Evolutionary conservation across 202 grass and related monocot species (phyloP).

Genomic region (Musa balbisiana): DNA sequence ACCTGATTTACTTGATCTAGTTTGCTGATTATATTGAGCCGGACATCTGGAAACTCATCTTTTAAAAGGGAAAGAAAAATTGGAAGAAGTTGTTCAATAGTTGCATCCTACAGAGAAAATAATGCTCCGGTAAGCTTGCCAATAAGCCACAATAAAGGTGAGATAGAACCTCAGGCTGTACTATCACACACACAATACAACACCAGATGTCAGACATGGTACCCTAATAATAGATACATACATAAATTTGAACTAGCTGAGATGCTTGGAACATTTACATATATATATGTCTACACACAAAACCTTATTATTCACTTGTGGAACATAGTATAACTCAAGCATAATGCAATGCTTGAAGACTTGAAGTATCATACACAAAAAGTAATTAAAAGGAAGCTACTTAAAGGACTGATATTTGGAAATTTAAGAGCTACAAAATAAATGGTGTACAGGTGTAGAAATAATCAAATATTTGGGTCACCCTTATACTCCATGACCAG

Average conservation of each 20-base stretch:
- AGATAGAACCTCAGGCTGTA: neutral
- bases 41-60: slow-evolving; percentile 97
- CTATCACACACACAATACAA: neutral
- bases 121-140: neutral
- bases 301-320: neutral
- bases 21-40: slow-evolving; percentile 98
- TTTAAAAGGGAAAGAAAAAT: slow-evolving; percentile 99
- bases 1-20: slow-evolving; percentile 99
- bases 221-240: neutral
- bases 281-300: neutral
- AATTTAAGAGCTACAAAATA: neutral
- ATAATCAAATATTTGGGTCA: neutral
- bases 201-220: neutral
- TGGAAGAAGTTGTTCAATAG: slow-evolving; percentile 90
- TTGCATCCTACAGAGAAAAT: slow-evolving; percentile 53
- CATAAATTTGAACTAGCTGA: neutral
- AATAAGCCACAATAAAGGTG: neutral
- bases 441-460: neutral
- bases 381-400: neutral
- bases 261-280: no score
- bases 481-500: no score
- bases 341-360: neutral
- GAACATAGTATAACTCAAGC: neutral
- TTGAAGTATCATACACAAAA: neutral
- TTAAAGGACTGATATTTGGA: neutral